Base-by-base conservation (phyloP, 805 yeast genomes). In the Yamadazyma tumulicola region DNA sequence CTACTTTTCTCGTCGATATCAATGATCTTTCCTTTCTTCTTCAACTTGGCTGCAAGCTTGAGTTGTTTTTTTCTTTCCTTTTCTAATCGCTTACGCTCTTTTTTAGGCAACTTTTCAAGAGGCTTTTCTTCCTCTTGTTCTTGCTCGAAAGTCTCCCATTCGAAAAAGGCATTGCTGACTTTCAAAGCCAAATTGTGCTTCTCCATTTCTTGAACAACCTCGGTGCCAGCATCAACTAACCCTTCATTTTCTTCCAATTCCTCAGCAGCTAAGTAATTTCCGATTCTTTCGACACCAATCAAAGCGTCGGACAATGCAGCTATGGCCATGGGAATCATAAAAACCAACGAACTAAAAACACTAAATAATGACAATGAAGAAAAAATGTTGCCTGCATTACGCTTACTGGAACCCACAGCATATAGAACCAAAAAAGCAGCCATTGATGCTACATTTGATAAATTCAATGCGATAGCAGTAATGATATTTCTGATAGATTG, bases 401-500 rank as follows among this genome's bases (percentile, higher is more conserved):
- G 50, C 15, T 64, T 49, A 9, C 48, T 46, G 4, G 49, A 45
- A 13, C 53, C 52, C 13, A 57, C 42, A 12, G 56, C 63, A 42
- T 62, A 67, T 31, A 67, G 49, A 0, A 59, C 64, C 48, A 67
- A 57, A 35, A 66, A 65, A 2, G 70, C 46, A 11, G 81, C 67
- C 73, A 86, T 68, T 1, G 96, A 82, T 3, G 91, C 75, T 38
- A 87, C 60, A 14, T 75, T 69, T 0, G 96, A 85, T 38, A 85
- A 61, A 2, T 83, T 67, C 34, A 81, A 68, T 12, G 88, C 80
- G 32, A 79, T 51, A 1, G 95, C 81, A 35, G 81, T 75, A 22
- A 57, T 48, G 30, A 81, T 55, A 46, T 76, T 84, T 54, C 89
- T 76, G 19, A 76, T 54, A 27, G 79, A 65, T 49, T 84, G 89